phyloP scores from a whole-genome alignment of 2,329 filamentous ascomycete species.

The Cladophialophora psammophila region DNA sequence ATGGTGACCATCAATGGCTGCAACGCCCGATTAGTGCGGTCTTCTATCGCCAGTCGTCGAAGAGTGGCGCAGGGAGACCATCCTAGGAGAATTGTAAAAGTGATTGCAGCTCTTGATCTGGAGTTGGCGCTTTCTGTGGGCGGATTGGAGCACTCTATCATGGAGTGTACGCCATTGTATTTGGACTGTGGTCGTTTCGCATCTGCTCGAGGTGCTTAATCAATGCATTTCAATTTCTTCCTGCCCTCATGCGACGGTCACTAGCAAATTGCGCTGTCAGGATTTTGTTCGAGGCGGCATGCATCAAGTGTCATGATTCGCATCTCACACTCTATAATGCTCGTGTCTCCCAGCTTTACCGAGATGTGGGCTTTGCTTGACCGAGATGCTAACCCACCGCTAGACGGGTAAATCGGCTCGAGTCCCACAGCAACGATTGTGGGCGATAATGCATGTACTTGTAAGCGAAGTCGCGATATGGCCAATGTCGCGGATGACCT shows the following conservation, averaged over 20 bases:
- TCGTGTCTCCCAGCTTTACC: neutral
- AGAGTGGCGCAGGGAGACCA: neutral
- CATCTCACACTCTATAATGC: neutral
- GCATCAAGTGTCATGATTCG: neutral
- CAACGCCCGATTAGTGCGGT: neutral
- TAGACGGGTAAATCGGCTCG: neutral
- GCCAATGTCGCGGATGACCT: neutral
- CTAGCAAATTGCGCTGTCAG: neutral
- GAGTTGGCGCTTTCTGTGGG: neutral
- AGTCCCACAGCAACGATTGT: neutral
- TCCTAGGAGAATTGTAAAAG: too few relatives aligned
- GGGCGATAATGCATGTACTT: neutral
- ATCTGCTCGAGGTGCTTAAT: neutral
- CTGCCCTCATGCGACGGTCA: neutral
- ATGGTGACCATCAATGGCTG: neutral
- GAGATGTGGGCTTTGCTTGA: neutral
- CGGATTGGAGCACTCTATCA: neutral
- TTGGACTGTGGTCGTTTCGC: neutral
- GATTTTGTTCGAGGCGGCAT: neutral
- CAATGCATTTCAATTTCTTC: neutral
- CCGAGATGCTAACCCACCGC: constrained; percentile 1
- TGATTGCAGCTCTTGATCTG: neutral
- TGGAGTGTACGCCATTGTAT: neutral
- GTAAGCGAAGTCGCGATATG: neutral
- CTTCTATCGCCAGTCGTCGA: neutral